phyloP scores from a whole-genome alignment of 2,329 filamentous ascomycete species.

The Pseudogymnoascus sp. region DNA sequence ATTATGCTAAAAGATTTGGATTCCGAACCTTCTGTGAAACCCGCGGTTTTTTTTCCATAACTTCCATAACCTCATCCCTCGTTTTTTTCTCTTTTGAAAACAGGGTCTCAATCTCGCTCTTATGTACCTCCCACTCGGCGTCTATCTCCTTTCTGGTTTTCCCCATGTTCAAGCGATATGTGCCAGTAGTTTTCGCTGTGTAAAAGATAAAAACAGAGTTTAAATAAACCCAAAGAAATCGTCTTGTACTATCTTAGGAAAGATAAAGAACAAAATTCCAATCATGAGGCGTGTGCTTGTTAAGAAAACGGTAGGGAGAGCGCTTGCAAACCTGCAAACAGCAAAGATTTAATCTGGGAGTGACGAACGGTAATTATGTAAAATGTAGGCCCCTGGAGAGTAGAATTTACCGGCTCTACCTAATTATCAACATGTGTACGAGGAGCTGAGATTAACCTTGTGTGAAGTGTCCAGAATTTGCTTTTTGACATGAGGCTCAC shows the following conservation, averaged over 20 bases:
- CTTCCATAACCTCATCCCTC: constrained; percentile 10
- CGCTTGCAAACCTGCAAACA: neutral
- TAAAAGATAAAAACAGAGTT: neutral
- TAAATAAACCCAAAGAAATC: neutral
- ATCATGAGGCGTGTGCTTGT: neutral
- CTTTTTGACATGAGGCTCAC: neutral
- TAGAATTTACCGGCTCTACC: neutral
- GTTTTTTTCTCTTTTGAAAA: constrained; percentile 10
- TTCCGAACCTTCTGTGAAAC: neutral
- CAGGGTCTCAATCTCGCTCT: constrained; percentile 10
- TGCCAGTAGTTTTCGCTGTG: neutral
- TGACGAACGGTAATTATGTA: neutral
- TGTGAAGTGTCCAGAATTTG: neutral
- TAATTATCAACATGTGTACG: neutral
- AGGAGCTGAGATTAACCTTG: neutral
- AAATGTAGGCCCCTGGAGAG: neutral
- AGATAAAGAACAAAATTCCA: neutral
- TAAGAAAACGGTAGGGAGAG: neutral
- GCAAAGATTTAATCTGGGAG: neutral
- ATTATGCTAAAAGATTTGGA: neutral
- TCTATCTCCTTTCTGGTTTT: constrained; percentile 11
- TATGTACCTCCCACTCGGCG: constrained; percentile 14
- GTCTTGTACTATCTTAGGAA: neutral
- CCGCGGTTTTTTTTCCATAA: constrained; percentile 10
- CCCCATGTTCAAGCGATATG: neutral